Evolutionary conservation across 139 green algal genomes (phyloP), one percentile per base, ranked within the genome.

Genomic region (Coelastrella sp.): DNA sequence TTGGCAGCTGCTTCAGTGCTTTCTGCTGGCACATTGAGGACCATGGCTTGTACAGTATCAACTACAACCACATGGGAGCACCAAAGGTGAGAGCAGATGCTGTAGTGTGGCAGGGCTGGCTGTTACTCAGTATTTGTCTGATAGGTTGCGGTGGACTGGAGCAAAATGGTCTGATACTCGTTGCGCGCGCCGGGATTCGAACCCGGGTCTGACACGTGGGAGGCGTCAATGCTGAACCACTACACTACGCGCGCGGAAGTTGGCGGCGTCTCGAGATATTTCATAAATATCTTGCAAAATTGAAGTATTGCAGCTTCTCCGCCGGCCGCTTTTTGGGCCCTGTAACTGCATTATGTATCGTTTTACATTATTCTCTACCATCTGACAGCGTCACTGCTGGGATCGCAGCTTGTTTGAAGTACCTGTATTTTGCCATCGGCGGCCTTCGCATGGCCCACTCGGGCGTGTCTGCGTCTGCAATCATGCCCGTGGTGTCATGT

Each of bases 11-110:
- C n/a, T 98, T 98, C 88, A 92, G 92, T 87, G 96, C 94, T 54
- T 99, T 99, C 90, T 95, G 92, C 19, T 99, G 97, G 97, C 97
- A 99, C 86, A 94, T 98, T n/a, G 97, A 99, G 92, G 97, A 99
- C 91, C 97, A 99, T 90, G 97, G 96, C 92, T 92, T 89, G 75
- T 93, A 94, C 90, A 93, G 87, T 22, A 94, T 96, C 90, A 96
- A 96, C 92, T 96, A 93, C 91, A 92, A 97, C 83, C 97, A 99
- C 92, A 80, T 94, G 73, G 97, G 97, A 4, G 96, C 97, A 3
- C 86, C 96, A 80, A 99, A 99, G 93, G 97, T 95, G 5, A 98
- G 97, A 20, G 22, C 0, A 16, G 4, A 22, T 47, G 32, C 32
- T 47, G 32, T 47, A 47, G 32, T 47, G 32, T 47, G 32, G 32